A percentile compares a stretch with the other conserved stretches of the same genome.
Conservation (phyloP, 2,329 filamentous ascomycete genomes). For the Xylaria hypoxylon region DNA sequence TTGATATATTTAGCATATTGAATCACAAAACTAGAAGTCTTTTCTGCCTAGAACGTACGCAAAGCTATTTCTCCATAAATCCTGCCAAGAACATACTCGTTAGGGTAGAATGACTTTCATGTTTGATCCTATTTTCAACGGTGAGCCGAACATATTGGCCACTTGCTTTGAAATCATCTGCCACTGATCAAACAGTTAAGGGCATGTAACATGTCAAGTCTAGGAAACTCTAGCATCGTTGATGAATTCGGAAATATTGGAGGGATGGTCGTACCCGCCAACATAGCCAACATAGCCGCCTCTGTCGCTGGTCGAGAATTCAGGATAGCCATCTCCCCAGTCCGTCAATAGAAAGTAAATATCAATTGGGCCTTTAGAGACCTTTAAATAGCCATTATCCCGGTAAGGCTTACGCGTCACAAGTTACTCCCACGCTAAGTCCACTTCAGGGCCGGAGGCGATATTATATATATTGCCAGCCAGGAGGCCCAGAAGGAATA, state of each 20-base stretch:
- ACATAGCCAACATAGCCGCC: constrained; percentile 24
- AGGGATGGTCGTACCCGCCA: constrained; percentile 11
- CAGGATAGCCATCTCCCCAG: constrained; percentile 17
- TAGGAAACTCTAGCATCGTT: not conserved
- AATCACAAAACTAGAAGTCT: not conserved
- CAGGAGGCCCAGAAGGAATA: constrained; percentile 11
- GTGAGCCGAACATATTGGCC: not conserved
- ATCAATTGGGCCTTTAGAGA: constrained; percentile 13
- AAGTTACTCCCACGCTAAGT: constrained; percentile 17
- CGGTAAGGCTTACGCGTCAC: not conserved
- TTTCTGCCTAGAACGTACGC: not conserved
- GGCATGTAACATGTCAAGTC: constrained; percentile 24
- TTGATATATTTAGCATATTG: not conserved
- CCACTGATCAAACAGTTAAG: constrained; percentile 19
- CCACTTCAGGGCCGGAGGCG: constrained; percentile 8
- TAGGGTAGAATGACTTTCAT: not conserved
- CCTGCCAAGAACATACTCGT: not conserved
- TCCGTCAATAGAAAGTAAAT: constrained; percentile 18
- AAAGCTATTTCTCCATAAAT: not conserved
- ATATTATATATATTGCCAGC: constrained; percentile 18
- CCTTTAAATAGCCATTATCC: not conserved
- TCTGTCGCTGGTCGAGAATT: constrained; percentile 8
- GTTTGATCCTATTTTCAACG: constrained; percentile 11
- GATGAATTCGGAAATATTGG: no score
- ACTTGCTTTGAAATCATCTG: not conserved